Base-by-base conservation (phyloP, 73 alveolate species). In the Stentor coeruleus region DNA sequence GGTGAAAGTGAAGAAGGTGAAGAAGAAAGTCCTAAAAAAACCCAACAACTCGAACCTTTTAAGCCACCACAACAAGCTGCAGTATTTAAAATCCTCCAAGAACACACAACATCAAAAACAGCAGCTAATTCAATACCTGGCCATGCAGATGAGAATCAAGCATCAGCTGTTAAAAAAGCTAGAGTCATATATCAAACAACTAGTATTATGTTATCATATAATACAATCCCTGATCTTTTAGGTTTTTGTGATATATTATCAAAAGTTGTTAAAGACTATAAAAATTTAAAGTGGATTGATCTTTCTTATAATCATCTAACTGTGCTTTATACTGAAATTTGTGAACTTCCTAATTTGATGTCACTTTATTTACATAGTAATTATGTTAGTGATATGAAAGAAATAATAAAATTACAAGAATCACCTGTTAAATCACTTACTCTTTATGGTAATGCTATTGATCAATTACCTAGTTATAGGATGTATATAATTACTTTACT, bases 391-490 rank as follows among this genome's bases (percentile, higher is more conserved):
- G 91, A 91, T 82, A 79, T 94, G 49, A 96, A 91, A 55, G 93
- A 94, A 77, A 93, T 91, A 1, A 82, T 86, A 57, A 93, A 93
- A 49, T 84, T 94, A 6, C 83, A 89, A n/a, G 90, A 88, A 37
- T 84, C 94, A 58, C 93, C 92, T 31, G 58, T 94, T 66, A 77
- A 87, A 3, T 59, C 94, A 42, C 82, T 94, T 59, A 90, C 97
- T n/a, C 84, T 94, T 35, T 92, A 92, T 88, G 99, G 99, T 49
- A 94, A 94, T 91, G 93, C 95, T 4, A 85, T 94, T 30, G 99
- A 94, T 82, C 94, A 94, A 84, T 86, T 94, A 36, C 87, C 87
- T 36, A 97, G 99, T 55, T 94, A 94, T 84, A 87, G 99, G 82
- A 81, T 88, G 81, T 94, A 86, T 84, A 87, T 92, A 59, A 87